These are phyloP conservation scores for Verticillium albo-atrum DNA, from an alignment of 2,329 filamentous ascomycete species.

Conservation along the genomic window DNA sequence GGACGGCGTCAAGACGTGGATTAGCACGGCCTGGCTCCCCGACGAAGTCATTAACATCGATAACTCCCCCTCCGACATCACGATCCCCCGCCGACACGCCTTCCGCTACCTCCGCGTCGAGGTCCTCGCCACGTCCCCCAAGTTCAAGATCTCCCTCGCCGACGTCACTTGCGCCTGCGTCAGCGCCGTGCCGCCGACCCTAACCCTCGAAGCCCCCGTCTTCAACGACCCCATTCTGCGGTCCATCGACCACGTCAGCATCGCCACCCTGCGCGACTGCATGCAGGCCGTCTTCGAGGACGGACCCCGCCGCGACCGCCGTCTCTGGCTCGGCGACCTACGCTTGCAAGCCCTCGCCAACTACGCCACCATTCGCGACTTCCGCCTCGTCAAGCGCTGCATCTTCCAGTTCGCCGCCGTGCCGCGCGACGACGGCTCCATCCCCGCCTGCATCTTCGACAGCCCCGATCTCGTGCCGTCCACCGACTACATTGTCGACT, in stretches of 20 bases:
- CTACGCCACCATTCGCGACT: conserved; percentile 28
- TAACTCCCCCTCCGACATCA: conserved; percentile 21
- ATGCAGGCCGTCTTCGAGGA: conserved; percentile 34
- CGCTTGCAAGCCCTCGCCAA: conserved; percentile 29
- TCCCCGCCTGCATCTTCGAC: conserved; percentile 28
- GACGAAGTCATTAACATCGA: conserved; percentile 30
- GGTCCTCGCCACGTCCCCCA: conserved; percentile 26
- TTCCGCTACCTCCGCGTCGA: conserved; percentile 29
- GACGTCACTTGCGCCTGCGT: conserved; percentile 21
- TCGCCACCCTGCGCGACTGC: conserved; percentile 27
- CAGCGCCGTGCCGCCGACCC: conserved; percentile 18
- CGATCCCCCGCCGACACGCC: conserved; percentile 22
- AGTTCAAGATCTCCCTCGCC: conserved; percentile 25
- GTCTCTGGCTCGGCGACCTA: conserved; percentile 30
- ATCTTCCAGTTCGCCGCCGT: conserved; percentile 30
- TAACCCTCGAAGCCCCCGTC: conserved; percentile 10
- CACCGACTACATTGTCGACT: conserved; percentile 29
- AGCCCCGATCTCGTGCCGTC: conserved; percentile 19
- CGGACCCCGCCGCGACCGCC: conserved; percentile 27
- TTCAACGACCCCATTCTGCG: conserved; percentile 16
- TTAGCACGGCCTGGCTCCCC: conserved; percentile 30
- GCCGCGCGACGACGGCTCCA: conserved; percentile 21
- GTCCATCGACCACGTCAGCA: conserved; percentile 23
- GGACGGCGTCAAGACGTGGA: conserved; percentile 27
- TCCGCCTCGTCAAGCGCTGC: conserved; percentile 25